Evolutionary conservation across 2,329 filamentous ascomycete genomes (phyloP), one percentile per base, ranked within the genome.

Genomic region (Trichoderma sp.): DNA sequence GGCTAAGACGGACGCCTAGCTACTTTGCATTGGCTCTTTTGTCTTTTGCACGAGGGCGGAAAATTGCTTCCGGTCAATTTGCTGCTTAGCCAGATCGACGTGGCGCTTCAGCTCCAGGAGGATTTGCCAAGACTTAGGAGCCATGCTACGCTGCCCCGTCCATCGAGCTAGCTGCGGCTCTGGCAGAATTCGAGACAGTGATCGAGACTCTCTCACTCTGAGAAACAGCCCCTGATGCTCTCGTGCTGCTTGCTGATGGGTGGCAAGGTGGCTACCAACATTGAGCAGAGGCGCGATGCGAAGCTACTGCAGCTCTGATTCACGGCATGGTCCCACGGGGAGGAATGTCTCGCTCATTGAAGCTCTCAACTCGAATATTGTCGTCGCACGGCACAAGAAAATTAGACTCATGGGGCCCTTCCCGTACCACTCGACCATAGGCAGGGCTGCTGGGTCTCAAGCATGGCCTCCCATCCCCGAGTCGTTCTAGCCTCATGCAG

Each of bases 51-150:
- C 26, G n/a, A 64, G 26, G 36, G 15, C 47, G 47, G 63, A 36
- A 17, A 43, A 28, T 26, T 34, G 26, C 55, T 58, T 12, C 34
- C 15, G n/a, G 9, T 36, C 9, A 26, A 43, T 32, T 58, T 47
- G 53, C 58, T 23, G 34, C 20, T 23, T 62, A 30, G 26, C 67
- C 26, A 34, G 66, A 69, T 62, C 36, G 67, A 50, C 59, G 67
- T 62, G 67, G 57, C 67, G 67, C 67, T 69, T 62, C 66, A 61
- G 28, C 66, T 53, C 66, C 36, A 50, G 66, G 23, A 68, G 66
- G 66, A 68, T 68, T 50, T 34, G 36, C 47, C 68, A 57, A 70
- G 58, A n/a, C 43, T 30, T 20, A 28, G 39, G 53, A 47, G 43
- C 64, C 43, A 58, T 70, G 59, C 47, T 32, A 39, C 32, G 50